Percentiles rank a stretch among this genome's conserved stretches.
These are phyloP conservation scores for Dissophora ornata DNA, from an alignment of 192 early-diverging fungal species.

Conservation along the genomic window DNA sequence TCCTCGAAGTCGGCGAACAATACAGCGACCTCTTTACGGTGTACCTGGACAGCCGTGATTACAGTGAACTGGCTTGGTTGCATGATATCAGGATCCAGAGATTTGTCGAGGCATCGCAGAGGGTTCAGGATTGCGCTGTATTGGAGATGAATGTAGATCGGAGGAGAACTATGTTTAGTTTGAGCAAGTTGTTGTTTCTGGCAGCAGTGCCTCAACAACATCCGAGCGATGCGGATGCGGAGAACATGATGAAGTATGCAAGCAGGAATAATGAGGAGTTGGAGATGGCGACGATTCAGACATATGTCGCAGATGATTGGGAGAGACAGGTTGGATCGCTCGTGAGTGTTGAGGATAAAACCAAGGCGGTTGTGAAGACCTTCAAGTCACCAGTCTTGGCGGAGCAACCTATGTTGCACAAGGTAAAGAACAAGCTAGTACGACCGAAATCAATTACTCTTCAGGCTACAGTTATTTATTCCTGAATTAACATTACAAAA, in stretches of 20 bases:
- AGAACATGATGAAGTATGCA: slow-evolving; percentile 26
- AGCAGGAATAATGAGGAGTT: slow-evolving; percentile 27
- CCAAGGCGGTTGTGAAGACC: slow-evolving; percentile 7
- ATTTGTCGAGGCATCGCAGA: slow-evolving; percentile 17
- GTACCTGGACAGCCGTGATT: slow-evolving; percentile 30
- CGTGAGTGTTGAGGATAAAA: slow-evolving; percentile 17
- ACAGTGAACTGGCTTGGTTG: slow-evolving; percentile 40
- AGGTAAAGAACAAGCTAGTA: slow-evolving; percentile 18
- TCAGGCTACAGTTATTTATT: neutral
- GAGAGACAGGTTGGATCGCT: slow-evolving; percentile 3
- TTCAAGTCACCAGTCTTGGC: slow-evolving; percentile 20
- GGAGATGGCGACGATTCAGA: slow-evolving; percentile 34
- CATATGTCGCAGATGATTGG: slow-evolving; percentile 30
- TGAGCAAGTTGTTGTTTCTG: slow-evolving; percentile 42
- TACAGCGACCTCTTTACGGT: slow-evolving; percentile 34
- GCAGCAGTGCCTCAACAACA: slow-evolving; percentile 13
- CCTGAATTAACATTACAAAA: neutral
- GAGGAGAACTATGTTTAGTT: slow-evolving; percentile 26
- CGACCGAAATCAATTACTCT: too few relatives aligned
- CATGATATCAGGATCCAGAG: slow-evolving; percentile 51
- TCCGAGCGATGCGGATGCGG: neutral
- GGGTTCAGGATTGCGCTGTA: slow-evolving; percentile 24
- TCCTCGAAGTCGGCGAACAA: slow-evolving; percentile 32
- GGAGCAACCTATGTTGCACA: slow-evolving; percentile 17
- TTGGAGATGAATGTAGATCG: slow-evolving; percentile 41